A percentile compares a stretch with the other conserved stretches of the same genome.
These are phyloP conservation scores for Zangia roseola DNA, from an alignment of 768 basidiomycete genomes.

Conservation along the genomic window DNA sequence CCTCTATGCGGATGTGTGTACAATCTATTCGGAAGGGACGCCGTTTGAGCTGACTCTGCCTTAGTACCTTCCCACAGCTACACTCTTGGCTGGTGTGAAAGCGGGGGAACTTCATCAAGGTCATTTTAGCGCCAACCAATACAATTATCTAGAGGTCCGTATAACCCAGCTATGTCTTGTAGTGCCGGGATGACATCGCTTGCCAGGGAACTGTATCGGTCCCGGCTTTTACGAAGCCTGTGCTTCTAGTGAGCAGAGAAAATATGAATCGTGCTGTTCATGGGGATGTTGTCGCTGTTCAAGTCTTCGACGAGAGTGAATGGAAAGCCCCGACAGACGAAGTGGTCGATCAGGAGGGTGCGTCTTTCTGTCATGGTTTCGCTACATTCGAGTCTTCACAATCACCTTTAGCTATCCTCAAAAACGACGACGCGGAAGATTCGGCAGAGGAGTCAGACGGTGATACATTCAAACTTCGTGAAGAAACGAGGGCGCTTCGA, in stretches of 20 bases:
- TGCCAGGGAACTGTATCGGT: slow-evolving; percentile 77
- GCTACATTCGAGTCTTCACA: not conserved
- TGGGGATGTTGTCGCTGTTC: slow-evolving; percentile 89
- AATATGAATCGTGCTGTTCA: slow-evolving; percentile 96
- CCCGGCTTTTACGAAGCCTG: slow-evolving; percentile 68
- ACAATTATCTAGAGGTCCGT: slow-evolving; percentile 89
- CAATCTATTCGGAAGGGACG: not conserved
- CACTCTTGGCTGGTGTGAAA: slow-evolving; percentile 80
- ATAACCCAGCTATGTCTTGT: not conserved
- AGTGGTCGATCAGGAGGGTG: slow-evolving; percentile 91
- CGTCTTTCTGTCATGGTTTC: slow-evolving; percentile 18
- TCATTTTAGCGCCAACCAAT: slow-evolving; percentile 91
- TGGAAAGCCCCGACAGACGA: slow-evolving; percentile 94
- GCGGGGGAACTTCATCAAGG: slow-evolving; percentile 85
- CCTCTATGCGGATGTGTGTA: slow-evolving; percentile 72
- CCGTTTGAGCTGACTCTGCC: not conserved
- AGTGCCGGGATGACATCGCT: not conserved
- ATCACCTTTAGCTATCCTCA: slow-evolving; percentile 59
- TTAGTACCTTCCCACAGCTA: slow-evolving; percentile 77
- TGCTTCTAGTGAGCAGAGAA: slow-evolving; percentile 84
- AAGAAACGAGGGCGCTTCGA: slow-evolving; percentile 43
- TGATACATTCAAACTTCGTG: slow-evolving; percentile 35
- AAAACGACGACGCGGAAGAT: slow-evolving; percentile 84
- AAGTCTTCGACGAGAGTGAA: slow-evolving; percentile 81
- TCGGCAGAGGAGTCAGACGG: slow-evolving; percentile 59